Evolutionary conservation across 805 yeast genomes (phyloP).

Genomic region (Suhomyces vadensis): DNA sequence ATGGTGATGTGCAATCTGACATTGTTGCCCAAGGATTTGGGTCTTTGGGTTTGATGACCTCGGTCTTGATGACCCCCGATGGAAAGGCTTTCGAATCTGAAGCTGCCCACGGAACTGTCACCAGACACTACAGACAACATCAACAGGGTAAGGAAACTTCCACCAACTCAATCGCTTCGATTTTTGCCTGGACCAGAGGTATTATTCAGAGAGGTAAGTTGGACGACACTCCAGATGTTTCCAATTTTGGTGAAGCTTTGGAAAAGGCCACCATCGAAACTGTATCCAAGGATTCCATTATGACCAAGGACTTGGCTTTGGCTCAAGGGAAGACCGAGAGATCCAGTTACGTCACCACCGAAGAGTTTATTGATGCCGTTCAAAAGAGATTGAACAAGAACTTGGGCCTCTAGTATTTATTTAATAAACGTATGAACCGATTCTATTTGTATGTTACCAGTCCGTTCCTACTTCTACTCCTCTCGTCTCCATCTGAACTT

Average conservation of each 20-base stretch:
- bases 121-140: slow-evolving; percentile 94
- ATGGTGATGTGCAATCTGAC: slow-evolving; percentile 96
- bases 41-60: slow-evolving; percentile 94
- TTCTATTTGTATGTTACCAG: too few species aligned
- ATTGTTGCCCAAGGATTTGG: slow-evolving; percentile 98
- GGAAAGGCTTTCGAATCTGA: slow-evolving; percentile 94
- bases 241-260: slow-evolving; percentile 71
- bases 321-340: slow-evolving; percentile 87
- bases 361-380: slow-evolving; percentile 85
- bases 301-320: slow-evolving; percentile 96
- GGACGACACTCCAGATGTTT: slow-evolving; percentile 84
- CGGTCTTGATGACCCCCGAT: slow-evolving; percentile 95
- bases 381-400: slow-evolving; percentile 46
- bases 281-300: slow-evolving; percentile 77
- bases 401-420: not conserved
- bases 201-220: slow-evolving; percentile 87
- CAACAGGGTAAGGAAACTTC: slow-evolving; percentile 97
- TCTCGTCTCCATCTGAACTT: too few species aligned
- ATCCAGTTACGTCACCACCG: slow-evolving; percentile 81
- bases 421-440: too few species aligned
- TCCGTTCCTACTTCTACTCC: too few species aligned
- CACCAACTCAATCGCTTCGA: slow-evolving; percentile 95
- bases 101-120: slow-evolving; percentile 99
- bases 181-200: slow-evolving; percentile 97
- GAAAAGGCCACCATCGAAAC: slow-evolving; percentile 87